Evolutionary conservation across 1,284 basidiomycete species (phyloP), one percentile per base, ranked within the genome.

Genomic region (Tilletia walkeri): DNA sequence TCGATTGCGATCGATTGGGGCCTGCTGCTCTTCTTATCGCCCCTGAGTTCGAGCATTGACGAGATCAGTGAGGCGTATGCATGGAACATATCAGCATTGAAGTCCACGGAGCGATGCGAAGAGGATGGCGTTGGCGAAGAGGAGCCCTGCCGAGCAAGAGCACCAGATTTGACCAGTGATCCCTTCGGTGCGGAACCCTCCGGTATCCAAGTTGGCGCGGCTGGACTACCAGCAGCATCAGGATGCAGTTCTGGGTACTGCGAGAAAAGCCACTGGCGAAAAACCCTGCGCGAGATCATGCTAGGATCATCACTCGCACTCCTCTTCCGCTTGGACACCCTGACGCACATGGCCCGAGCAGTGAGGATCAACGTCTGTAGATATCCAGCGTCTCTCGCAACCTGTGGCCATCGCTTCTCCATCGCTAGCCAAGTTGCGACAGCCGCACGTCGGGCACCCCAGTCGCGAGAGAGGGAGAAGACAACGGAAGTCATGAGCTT

Each of bases 31-130:
- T 53, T 18, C 6, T 53, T 53, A 7, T 53, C 16, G 50, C 16
- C 20, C 18, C 50, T 53, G 12, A 56, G 20, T 30, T 56, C 54
- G 34, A 63, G 34, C 36, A 63, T 63, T 2, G 59, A 34, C 34
- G 59, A 34, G 36, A 63, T 18, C 4, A 63, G 59, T n/a, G 41
- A 36, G 36, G 59, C 59, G 4, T 63, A 63, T 36, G 59, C 59
- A 20, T 63, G 59, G 36, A 63, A 63, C 18, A 63, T 18, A 0
- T 39, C 59, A 9, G 36, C 59, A 6, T 10, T 39, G n/a, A 63
- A 63, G 30, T 38, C 56, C 56, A 34, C 24, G 18, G 12, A 7
- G 24, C 50, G 7, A 30, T 53, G n/a, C 18, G 18, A n/a, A 53
- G 50, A 18, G 16, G n/a, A 18, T 18, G 50, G 24, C 50, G 18